A percentile compares a stretch with the other conserved stretches of the same genome.
These are phyloP conservation scores for Aspergillus bombycis DNA, from an alignment of 2,329 filamentous ascomycete species.

Conservation along the genomic window DNA sequence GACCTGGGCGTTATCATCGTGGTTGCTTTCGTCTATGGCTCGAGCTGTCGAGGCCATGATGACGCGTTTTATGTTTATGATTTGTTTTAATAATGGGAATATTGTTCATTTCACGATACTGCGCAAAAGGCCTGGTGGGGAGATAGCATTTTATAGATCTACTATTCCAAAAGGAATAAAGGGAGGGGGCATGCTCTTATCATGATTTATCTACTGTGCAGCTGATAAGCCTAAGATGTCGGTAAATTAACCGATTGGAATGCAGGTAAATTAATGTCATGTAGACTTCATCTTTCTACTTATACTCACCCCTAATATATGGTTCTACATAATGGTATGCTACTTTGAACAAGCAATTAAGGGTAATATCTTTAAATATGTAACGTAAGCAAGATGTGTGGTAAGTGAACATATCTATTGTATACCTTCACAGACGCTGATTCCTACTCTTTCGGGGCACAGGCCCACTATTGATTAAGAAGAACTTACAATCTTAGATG, in stretches of 20 bases:
- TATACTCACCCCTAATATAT: neutral
- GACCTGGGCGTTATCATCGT: constrained; percentile 9
- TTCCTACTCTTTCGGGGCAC: too few relatives aligned
- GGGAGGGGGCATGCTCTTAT: neutral
- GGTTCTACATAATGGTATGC: too few relatives aligned
- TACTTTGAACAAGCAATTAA: neutral
- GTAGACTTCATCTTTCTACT: neutral
- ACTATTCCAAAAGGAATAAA: neutral
- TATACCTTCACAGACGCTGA: neutral
- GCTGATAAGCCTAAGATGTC: neutral
- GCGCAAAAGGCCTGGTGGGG: neutral
- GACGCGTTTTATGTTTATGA: neutral
- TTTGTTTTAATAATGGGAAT: neutral
- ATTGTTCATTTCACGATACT: neutral
- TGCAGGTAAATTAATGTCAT: neutral
- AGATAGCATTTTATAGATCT: neutral
- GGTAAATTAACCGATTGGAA: neutral
- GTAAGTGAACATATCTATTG: neutral
- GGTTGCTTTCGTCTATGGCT: neutral
- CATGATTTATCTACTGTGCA: neutral
- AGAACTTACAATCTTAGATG: too few relatives aligned
- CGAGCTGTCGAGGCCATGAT: neutral
- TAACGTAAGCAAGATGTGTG: too few relatives aligned
- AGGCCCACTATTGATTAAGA: too few relatives aligned
- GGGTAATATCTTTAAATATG: neutral